Evolutionary conservation across 805 yeast genomes (phyloP).

Genomic region (Cyberlindnera sargentensis): DNA sequence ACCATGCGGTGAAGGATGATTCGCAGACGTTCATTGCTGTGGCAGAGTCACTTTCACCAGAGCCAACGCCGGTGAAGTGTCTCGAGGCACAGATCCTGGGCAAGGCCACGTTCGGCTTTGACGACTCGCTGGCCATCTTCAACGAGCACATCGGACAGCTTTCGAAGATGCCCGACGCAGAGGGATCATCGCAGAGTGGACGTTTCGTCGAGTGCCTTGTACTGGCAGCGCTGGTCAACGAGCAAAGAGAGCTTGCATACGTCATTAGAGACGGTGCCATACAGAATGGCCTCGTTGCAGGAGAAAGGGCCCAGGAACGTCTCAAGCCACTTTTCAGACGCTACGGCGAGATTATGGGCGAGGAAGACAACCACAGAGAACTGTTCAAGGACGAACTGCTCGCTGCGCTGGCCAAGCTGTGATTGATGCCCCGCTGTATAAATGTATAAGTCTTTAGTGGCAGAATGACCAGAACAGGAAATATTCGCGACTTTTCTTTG

Average conservation of each 20-base stretch:
- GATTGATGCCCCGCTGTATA: background rate
- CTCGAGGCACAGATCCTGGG: slow-evolving; percentile 37
- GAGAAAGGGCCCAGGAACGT: slow-evolving; percentile 34
- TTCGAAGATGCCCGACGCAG: slow-evolving; percentile 26
- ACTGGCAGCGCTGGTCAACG: slow-evolving; percentile 33
- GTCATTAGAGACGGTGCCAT: slow-evolving; percentile 42
- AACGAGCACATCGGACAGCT: slow-evolving; percentile 38
- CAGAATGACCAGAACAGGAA: background rate
- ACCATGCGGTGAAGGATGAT: slow-evolving; percentile 30
- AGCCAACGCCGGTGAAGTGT: slow-evolving; percentile 21
- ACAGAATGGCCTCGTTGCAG: slow-evolving; percentile 29
- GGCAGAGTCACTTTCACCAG: slow-evolving; percentile 31
- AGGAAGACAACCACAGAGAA: slow-evolving; percentile 22
- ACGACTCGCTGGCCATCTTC: slow-evolving; percentile 35
- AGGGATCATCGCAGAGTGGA: slow-evolving; percentile 35
- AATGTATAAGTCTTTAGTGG: background rate
- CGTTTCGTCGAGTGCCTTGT: slow-evolving; percentile 40
- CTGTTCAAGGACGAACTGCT: slow-evolving; percentile 12
- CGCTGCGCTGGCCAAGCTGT: slow-evolving; percentile 10
- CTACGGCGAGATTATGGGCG: slow-evolving; percentile 45
- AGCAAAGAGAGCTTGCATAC: slow-evolving; percentile 49
- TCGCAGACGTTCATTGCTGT: slow-evolving; percentile 27
- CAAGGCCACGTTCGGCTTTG: slow-evolving; percentile 31
- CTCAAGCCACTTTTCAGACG: slow-evolving; percentile 37
- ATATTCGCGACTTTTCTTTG: background rate